These are phyloP conservation scores for Tricholomella constricta DNA, from an alignment of 768 basidiomycete genomes.

Conservation along the genomic window DNA sequence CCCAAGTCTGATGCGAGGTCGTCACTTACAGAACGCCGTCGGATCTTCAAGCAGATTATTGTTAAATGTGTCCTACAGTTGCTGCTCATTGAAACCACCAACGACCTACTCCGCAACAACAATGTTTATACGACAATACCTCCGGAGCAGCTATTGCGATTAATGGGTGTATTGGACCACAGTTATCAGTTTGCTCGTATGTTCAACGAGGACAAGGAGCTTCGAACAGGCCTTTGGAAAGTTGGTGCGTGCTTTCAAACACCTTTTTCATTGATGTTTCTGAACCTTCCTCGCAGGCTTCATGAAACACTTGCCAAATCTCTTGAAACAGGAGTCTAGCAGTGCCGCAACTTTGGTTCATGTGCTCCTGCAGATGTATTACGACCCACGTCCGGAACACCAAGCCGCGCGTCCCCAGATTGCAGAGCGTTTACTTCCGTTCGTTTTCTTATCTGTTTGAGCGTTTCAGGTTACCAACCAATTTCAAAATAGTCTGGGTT, in stretches of 20 bases:
- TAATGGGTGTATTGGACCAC: slow-evolving; percentile 96
- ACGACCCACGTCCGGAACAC: slow-evolving; percentile 85
- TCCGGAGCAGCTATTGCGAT: slow-evolving; percentile 85
- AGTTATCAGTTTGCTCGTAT: slow-evolving; percentile 96
- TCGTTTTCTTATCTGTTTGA: slow-evolving; percentile 26
- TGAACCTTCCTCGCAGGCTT: slow-evolving; percentile 61
- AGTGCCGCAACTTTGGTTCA: slow-evolving; percentile 95
- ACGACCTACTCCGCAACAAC: slow-evolving; percentile 90
- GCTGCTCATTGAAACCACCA: slow-evolving; percentile 94
- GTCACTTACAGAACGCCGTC: slow-evolving; percentile 71
- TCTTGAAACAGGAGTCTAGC: slow-evolving; percentile 97
- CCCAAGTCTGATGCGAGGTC: slow-evolving; percentile 48
- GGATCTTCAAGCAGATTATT: slow-evolving; percentile 97
- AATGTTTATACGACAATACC: slow-evolving; percentile 93
- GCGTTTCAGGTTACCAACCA: slow-evolving; percentile 8
- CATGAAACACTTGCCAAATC: slow-evolving; percentile 98
- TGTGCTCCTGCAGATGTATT: slow-evolving; percentile 91
- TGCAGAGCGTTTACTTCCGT: slow-evolving; percentile 71
- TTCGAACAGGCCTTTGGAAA: slow-evolving; percentile 98
- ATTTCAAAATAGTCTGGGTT: slow-evolving; percentile 61
- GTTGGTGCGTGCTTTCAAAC: slow-evolving; percentile 69
- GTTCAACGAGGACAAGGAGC: slow-evolving; percentile 98
- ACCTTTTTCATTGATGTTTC: neutral
- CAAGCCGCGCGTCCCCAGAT: slow-evolving; percentile 83
- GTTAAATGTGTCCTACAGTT: slow-evolving; percentile 99